phyloP scores from a whole-genome alignment of 2,329 filamentous ascomycete genomes.

The Fusarium neocosmosporiellum region DNA sequence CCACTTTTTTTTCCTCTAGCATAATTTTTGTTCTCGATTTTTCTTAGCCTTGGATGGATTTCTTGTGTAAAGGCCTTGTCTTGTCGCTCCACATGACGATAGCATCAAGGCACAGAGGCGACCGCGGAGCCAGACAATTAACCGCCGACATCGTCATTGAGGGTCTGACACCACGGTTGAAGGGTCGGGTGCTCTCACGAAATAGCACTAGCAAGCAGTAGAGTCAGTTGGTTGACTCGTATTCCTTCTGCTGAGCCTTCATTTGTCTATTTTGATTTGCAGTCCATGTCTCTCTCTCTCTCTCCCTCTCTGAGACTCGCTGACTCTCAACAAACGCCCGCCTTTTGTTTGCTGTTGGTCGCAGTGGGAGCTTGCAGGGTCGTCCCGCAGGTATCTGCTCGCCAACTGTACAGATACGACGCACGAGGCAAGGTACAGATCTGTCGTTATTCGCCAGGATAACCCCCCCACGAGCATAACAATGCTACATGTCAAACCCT shows the following conservation, averaged over 20 bases:
- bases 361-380: conserved; percentile 16
- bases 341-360: conserved; percentile 19
- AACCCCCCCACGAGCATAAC: background rate
- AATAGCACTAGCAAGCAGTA: background rate
- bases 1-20: background rate
- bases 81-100: conserved; percentile 15
- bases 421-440: conserved; percentile 20
- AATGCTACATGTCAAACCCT: conserved; percentile 23
- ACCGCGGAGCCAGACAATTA: conserved; percentile 24
- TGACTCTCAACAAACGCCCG: conserved; percentile 9
- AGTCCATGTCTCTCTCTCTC: background rate
- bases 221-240: conserved; percentile 3
- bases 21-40: background rate
- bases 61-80: conserved; percentile 3
- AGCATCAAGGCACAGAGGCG: conserved; percentile 1
- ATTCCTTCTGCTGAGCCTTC: background rate
- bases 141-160: conserved; percentile 31
- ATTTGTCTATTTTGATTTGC: conserved; percentile 6
- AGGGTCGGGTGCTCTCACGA: conserved; percentile 6
- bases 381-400: conserved; percentile 26
- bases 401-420: conserved; percentile 13
- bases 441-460: background rate
- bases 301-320: background rate
- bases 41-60: background rate
- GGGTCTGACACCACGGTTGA: conserved; percentile 5